phyloP scores from a whole-genome alignment of 1,284 basidiomycete genomes.

The Sporisorium reilianum region DNA sequence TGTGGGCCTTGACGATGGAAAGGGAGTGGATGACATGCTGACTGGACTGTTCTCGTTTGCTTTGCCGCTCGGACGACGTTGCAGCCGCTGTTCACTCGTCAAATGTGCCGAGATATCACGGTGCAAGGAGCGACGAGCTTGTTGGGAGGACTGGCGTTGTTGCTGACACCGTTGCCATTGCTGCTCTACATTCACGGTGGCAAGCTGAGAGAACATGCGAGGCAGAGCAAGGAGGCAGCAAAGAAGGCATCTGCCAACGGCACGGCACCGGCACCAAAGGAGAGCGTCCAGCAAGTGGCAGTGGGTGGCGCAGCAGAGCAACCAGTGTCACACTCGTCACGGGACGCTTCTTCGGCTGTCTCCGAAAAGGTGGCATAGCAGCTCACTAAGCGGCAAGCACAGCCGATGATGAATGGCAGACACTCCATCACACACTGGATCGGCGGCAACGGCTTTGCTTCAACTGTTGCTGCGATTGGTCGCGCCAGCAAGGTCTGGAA shows the following conservation, averaged over 20 bases:
- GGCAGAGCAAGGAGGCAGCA: slow-evolving; percentile 26
- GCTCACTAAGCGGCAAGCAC: neutral
- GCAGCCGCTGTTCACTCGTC: slow-evolving; percentile 36
- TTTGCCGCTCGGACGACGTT: no score
- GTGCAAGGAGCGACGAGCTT: slow-evolving; percentile 40
- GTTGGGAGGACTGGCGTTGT: slow-evolving; percentile 32
- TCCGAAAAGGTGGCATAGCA: slow-evolving; percentile 1
- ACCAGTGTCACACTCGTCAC: slow-evolving; percentile 5
- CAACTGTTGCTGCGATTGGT: no score
- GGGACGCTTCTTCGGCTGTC: slow-evolving; percentile 10
- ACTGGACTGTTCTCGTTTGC: neutral
- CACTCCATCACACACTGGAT: no score
- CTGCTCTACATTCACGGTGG: slow-evolving; percentile 38
- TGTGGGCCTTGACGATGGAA: neutral
- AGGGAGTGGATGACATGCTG: neutral
- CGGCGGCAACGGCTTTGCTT: no score
- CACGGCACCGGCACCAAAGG: neutral
- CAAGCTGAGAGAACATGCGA: slow-evolving; percentile 31
- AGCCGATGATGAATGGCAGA: no score
- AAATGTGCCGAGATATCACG: slow-evolving; percentile 39
- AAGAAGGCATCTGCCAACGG: neutral
- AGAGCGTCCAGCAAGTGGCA: neutral
- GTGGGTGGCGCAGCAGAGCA: slow-evolving; percentile 11
- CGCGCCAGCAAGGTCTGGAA: no score
- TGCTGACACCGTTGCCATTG: slow-evolving; percentile 40